Base-by-base conservation (phyloP, 345 rosid genomes). In the Aethionema arabicum region DNA sequence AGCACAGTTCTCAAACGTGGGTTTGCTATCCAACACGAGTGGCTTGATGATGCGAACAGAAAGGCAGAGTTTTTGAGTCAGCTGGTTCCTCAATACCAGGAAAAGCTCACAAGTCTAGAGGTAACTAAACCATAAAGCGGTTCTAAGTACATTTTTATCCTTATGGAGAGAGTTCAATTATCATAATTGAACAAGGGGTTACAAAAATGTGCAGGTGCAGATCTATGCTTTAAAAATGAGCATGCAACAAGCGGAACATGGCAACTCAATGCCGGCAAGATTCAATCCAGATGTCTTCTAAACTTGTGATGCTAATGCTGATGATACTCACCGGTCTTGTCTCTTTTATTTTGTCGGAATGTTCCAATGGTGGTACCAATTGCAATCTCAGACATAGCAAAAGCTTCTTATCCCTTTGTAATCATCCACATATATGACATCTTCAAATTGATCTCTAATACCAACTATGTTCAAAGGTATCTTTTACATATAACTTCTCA, bases 11-110 rank as follows among this genome's bases (percentile, higher is more conserved):
- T 91, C 5, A 91, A 91, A 72, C 87, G 90, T 27, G 96, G 89
- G 4, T 95, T 91, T 63, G 79, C 92, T 31, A 85, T 86, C 60
- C 95, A 88, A 61, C 93, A 92, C 56, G 95, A 92, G 57, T 89
- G 95, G 7, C 92, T 83, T 54, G 86, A 82, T 8, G 85, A 73
- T 29, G 80, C 68, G 14, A 81, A 71, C 66, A 74, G 57, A 40
- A 92, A 92, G 76, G 49, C 81, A 67, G 80, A 79, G 44, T 74
- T 85, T 29, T 66, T 82, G 74, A 91, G 80, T 77, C 84, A 86
- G 63, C 42, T 85, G 74, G 70, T 82, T 11, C 73, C 86, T 67
- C 95, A 87, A 71, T 85, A 84, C 73, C 93, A 89, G 75, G 92
- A 86, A 49, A 85, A 81, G 68, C 36, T 86, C 60, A 80, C 88